Evolutionary conservation across 371 early-diverging fungal genomes (phyloP).

Genomic region (Nematocida sp.): DNA sequence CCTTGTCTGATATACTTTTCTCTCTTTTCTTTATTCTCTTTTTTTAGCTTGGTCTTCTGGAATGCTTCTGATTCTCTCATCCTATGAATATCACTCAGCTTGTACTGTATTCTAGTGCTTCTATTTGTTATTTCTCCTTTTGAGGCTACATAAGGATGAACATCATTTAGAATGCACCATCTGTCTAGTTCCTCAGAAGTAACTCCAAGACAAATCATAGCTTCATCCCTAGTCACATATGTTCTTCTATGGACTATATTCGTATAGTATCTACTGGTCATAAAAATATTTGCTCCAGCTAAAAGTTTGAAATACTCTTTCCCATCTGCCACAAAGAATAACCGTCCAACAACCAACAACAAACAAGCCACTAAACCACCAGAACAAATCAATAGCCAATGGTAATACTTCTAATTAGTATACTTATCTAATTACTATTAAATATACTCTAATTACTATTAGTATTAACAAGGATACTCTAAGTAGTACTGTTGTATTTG

Average conservation of each 20-base stretch:
- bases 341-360: too few species aligned
- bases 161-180: slow-evolving; percentile 25
- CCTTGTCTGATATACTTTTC: not conserved
- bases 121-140: slow-evolving; percentile 35
- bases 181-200: slow-evolving; percentile 29
- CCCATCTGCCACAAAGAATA: too few species aligned
- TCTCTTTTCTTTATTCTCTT: slow-evolving; percentile 19
- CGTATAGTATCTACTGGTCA: slow-evolving; percentile 30
- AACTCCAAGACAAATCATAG: slow-evolving; percentile 16
- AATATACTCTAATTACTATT: too few species aligned
- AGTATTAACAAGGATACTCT: too few species aligned
- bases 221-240: slow-evolving; percentile 45
- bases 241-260: slow-evolving; percentile 40
- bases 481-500: too few species aligned
- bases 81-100: slow-evolving; percentile 40
- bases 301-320: too few species aligned
- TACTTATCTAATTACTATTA: too few species aligned
- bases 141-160: slow-evolving; percentile 13
- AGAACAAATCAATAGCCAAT: too few species aligned
- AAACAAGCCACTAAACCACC: too few species aligned
- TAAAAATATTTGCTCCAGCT: not conserved
- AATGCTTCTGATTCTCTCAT: slow-evolving; percentile 48
- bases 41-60: slow-evolving; percentile 36
- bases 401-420: too few species aligned
- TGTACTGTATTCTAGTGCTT: slow-evolving; percentile 43